These are phyloP conservation scores for Bassia scoparia DNA, from an alignment of 148 eudicot genomes.

Conservation along the genomic window DNA sequence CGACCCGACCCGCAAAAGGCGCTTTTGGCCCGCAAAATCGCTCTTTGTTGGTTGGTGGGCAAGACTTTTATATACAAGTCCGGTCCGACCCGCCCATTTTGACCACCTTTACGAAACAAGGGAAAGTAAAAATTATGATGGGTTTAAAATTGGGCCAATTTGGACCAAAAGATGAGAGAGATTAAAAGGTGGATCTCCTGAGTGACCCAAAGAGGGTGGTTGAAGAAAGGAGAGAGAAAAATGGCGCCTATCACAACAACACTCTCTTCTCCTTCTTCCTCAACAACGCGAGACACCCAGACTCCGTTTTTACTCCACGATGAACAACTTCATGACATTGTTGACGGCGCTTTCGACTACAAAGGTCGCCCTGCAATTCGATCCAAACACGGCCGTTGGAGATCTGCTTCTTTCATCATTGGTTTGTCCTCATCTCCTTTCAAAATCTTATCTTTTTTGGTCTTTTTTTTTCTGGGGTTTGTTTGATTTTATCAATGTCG, in stretches of 20 bases:
- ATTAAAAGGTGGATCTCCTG: too few species aligned
- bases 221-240: conserved; percentile 5
- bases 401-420: conserved; percentile 60
- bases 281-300: not conserved
- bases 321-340: conserved; percentile 12
- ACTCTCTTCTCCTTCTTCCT: not conserved
- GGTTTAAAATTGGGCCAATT: too few species aligned
- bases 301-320: conserved; percentile 28
- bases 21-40: too few species aligned
- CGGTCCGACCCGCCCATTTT: too few species aligned
- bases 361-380: conserved; percentile 44
- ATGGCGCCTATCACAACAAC: conserved; percentile 22
- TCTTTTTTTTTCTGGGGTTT: not conserved
- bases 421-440: conserved; percentile 27
- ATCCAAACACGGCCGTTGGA: conserved; percentile 59
- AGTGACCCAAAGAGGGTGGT: too few species aligned
- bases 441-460: not conserved
- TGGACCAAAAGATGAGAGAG: too few species aligned
- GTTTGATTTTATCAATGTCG: not conserved
- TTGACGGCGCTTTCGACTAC: conserved; percentile 49
- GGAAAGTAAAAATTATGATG: too few species aligned
- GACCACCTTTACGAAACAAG: too few species aligned
- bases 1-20: too few species aligned
- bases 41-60: too few species aligned
- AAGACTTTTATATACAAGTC: too few species aligned